phyloP scores from a whole-genome alignment of 192 early-diverging fungal genomes.

The Entophlyctis luteolus region DNA sequence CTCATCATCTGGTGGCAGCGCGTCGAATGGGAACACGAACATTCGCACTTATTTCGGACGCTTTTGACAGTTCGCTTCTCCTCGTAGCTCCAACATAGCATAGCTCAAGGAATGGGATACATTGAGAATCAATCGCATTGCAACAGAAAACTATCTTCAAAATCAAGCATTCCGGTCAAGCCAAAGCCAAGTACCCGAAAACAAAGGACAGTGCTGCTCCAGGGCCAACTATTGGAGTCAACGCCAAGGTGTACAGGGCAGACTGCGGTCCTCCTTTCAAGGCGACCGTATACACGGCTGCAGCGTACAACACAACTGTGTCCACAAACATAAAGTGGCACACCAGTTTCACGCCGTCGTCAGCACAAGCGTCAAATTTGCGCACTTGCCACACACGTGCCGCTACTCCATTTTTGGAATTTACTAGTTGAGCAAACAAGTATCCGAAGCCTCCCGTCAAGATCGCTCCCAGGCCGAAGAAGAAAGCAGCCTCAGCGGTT shows the following conservation, averaged over 20 bases:
- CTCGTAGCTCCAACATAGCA: too few relatives aligned
- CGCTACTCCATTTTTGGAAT: background rate
- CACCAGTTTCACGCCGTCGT: background rate
- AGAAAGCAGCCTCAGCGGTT: background rate
- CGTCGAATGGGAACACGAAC: background rate
- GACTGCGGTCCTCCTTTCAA: background rate
- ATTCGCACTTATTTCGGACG: too few relatives aligned
- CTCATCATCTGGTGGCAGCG: background rate
- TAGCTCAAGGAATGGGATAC: too few relatives aligned
- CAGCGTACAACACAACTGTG: background rate
- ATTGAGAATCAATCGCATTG: too few relatives aligned
- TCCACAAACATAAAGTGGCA: background rate
- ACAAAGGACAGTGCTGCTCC: background rate
- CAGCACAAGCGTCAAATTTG: background rate
- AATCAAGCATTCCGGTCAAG: too few relatives aligned
- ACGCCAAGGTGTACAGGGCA: background rate
- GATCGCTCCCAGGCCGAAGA: background rate
- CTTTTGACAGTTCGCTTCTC: too few relatives aligned
- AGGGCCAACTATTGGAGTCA: background rate
- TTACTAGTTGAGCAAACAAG: background rate
- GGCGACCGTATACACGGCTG: background rate
- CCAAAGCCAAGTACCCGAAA: background rate
- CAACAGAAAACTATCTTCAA: too few relatives aligned
- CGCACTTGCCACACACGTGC: background rate
- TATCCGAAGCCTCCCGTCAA: background rate